These are phyloP conservation scores for Aspergillus neoniger DNA, from an alignment of 2,329 filamentous ascomycete genomes.

Conservation along the genomic window DNA sequence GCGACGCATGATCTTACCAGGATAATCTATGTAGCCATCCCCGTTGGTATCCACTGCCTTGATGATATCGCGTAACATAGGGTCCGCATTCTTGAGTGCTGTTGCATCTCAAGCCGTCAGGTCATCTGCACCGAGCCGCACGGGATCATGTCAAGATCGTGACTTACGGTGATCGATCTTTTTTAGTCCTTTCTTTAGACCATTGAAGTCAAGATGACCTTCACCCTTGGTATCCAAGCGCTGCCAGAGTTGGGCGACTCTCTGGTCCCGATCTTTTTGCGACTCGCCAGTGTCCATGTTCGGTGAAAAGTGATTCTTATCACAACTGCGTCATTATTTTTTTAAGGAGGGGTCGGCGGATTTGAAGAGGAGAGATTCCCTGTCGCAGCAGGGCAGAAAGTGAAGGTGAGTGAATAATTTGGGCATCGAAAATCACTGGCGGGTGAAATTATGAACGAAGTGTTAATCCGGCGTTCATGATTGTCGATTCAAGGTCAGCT, in stretches of 20 bases:
- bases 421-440: slow-evolving; percentile 28
- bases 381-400: slow-evolving; percentile 21
- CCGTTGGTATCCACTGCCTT: slow-evolving; percentile 80
- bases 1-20: slow-evolving; percentile 60
- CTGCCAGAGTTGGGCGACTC: slow-evolving; percentile 81
- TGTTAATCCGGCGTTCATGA: slow-evolving; percentile 13
- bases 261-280: slow-evolving; percentile 74
- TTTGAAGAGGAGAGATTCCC: slow-evolving; percentile 22
- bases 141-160: slow-evolving; percentile 21
- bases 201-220: slow-evolving; percentile 81
- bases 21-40: slow-evolving; percentile 87
- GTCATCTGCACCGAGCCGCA: slow-evolving; percentile 25
- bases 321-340: slow-evolving; percentile 49
- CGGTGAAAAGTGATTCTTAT: slow-evolving; percentile 46
- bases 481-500: slow-evolving; percentile 1
- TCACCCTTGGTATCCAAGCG: slow-evolving; percentile 74
- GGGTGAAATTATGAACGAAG: slow-evolving; percentile 13
- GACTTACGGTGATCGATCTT: slow-evolving; percentile 87
- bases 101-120: slow-evolving; percentile 23
- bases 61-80: slow-evolving; percentile 78
- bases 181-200: slow-evolving; percentile 78
- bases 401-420: slow-evolving; percentile 20
- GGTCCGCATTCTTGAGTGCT: slow-evolving; percentile 89
- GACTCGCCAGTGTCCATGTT: slow-evolving; percentile 71
- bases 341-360: slow-evolving; percentile 27